Conservation (phyloP, 192 early-diverging fungal genomes). For the Rhizophagus prolifer region DNA sequence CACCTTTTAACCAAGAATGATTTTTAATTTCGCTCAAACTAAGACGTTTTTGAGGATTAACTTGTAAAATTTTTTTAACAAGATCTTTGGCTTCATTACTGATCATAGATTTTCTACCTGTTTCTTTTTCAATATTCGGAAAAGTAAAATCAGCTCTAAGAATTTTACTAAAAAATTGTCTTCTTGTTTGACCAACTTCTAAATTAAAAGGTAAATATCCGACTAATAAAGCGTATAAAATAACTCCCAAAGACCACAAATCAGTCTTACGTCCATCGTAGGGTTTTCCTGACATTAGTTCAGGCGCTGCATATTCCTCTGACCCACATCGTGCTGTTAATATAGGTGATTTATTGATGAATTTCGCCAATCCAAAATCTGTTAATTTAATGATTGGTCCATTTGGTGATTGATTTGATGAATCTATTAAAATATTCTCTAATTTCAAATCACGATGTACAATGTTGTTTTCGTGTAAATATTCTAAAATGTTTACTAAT, state of each 20-base stretch:
- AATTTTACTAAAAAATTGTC: slow-evolving; percentile 62
- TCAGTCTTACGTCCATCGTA: slow-evolving; percentile 75
- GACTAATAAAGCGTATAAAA: slow-evolving; percentile 73
- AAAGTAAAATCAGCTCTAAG: slow-evolving; percentile 60
- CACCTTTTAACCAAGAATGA: slow-evolving; percentile 49
- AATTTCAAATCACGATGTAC: slow-evolving; percentile 67
- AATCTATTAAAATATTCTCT: slow-evolving; percentile 55
- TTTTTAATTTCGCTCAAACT: slow-evolving; percentile 39
- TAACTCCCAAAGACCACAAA: slow-evolving; percentile 78
- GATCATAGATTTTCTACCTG: slow-evolving; percentile 1
- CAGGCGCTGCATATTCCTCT: slow-evolving; percentile 78
- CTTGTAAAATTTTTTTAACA: slow-evolving; percentile 46
- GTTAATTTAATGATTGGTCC: slow-evolving; percentile 56
- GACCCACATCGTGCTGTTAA: slow-evolving; percentile 66
- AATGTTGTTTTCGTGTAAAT: slow-evolving; percentile 64
- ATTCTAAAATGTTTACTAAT: slow-evolving; percentile 55
- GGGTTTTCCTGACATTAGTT: slow-evolving; percentile 58
- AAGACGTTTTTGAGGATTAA: slow-evolving; percentile 45
- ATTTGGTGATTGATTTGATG: slow-evolving; percentile 21
- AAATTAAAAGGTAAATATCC: slow-evolving; percentile 78
- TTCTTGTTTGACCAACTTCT: slow-evolving; percentile 49
- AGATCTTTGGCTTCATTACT: slow-evolving; percentile 52
- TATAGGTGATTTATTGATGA: slow-evolving; percentile 46
- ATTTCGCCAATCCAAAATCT: slow-evolving; percentile 62
- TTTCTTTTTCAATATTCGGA: slow-evolving; percentile 35